Base-by-base conservation (phyloP, 306 rosid species). In the Pyrus betulifolia region DNA sequence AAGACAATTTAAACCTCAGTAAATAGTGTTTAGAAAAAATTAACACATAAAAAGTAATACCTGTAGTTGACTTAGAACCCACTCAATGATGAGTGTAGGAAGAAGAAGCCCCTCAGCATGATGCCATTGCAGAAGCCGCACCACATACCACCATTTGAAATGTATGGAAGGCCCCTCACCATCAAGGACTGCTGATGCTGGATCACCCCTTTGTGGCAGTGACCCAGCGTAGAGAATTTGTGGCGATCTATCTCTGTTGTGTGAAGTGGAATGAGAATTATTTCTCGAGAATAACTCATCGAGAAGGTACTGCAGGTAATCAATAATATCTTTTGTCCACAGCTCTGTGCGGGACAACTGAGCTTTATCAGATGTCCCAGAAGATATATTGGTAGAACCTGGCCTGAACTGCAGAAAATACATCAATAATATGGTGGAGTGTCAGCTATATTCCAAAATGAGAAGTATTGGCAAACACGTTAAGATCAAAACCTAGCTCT, bases 101-200 rank as follows among this genome's bases (percentile, higher is more conserved):
- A 88, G 87, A 76, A 92, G 86, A 49, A 92, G 82, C 72, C 99
- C 93, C 75, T 95, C 97, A 5, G 97, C 92, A 79, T 89, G 91
- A 84, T 90, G 97, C 99, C 97, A 95, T 62, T 89, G 97, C 90
- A 95, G 82, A 27, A 92, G 97, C 54, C 97, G 89, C 54, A 89
- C 92, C 81, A 89, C 81, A 79, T 95, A 90, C 99, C 97, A 87
- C 99, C 99, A 95, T 85, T 82, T 92, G 79, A 89, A 89, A 87
- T 95, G 93, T 74, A 88, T 75, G 45, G 99, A 92, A 69, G 97
- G 90, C 78, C 87, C 97, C 74, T 88, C 92, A 70, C 88, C 87
- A 66, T 88, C 92, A 81, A 84, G 86, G 33, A 79, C 74, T 58
- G 91, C 81, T 75, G 84, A 84, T 62, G 81, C 72, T 3, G 80